Evolutionary conservation across 2,329 filamentous ascomycete genomes (phyloP).

Genomic region (Mollisia scopiformis): DNA sequence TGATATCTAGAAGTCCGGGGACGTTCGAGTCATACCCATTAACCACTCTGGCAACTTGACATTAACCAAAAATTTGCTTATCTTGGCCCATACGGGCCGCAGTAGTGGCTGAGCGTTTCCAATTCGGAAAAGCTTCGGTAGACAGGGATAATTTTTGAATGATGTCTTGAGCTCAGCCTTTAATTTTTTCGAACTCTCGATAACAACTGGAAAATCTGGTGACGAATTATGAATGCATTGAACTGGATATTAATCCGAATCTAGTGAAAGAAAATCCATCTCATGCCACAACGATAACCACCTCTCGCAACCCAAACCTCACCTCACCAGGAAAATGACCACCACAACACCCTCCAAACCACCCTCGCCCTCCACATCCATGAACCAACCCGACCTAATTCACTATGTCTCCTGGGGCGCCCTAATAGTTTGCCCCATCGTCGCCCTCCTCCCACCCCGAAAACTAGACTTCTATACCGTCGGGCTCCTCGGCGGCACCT

Average conservation of each 20-base stretch:
- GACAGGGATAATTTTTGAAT: too few species aligned
- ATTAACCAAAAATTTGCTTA: slow-evolving; percentile 7
- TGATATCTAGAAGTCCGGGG: slow-evolving; percentile 31
- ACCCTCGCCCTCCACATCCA: not conserved
- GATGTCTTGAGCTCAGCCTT: too few species aligned
- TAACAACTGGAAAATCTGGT: too few species aligned
- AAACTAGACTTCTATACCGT: slow-evolving; percentile 65
- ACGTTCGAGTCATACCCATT: slow-evolving; percentile 39
- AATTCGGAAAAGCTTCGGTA: not conserved
- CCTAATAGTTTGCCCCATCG: slow-evolving; percentile 54
- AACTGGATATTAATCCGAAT: too few species aligned
- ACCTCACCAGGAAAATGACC: slow-evolving; percentile 11
- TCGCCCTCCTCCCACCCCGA: slow-evolving; percentile 60
- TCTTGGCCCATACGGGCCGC: slow-evolving; percentile 6
- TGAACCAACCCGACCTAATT: slow-evolving; percentile 15
- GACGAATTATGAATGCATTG: too few species aligned
- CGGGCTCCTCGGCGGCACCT: slow-evolving; percentile 47
- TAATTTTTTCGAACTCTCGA: too few species aligned
- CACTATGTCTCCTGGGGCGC: slow-evolving; percentile 44
- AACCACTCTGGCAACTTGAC: slow-evolving; percentile 38
- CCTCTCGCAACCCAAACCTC: not conserved
- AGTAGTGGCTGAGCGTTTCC: not conserved
- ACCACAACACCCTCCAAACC: slow-evolving; percentile 10
- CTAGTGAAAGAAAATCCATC: too few species aligned
- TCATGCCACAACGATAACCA: too few species aligned